Evolutionary conservation across 2,329 filamentous ascomycete species (phyloP).

Genomic region (Sporothrix globosa): DNA sequence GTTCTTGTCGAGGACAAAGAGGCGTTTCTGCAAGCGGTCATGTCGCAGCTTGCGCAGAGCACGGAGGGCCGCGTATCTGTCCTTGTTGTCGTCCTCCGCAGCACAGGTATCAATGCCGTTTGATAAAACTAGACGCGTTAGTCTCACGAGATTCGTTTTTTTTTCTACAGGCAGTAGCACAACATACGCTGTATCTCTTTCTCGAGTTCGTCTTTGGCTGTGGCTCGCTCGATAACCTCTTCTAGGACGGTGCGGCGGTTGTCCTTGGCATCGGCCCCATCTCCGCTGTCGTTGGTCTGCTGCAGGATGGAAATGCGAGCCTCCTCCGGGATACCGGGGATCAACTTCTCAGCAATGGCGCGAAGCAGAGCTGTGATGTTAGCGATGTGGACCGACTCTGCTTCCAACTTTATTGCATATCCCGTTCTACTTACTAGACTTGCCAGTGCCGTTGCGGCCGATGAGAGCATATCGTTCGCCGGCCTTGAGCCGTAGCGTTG

Average conservation of each 20-base stretch:
- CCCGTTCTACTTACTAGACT: constrained; percentile 63
- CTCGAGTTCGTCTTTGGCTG: constrained; percentile 59
- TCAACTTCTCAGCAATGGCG: constrained; percentile 75
- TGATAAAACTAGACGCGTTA: constrained; percentile 19
- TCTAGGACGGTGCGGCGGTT: constrained; percentile 59
- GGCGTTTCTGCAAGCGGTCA: constrained; percentile 61
- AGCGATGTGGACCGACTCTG: not conserved
- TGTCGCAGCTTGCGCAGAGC: constrained; percentile 66
- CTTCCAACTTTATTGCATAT: not conserved
- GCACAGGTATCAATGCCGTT: constrained; percentile 26
- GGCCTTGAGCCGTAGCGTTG: constrained; percentile 71
- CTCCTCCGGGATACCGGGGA: constrained; percentile 72
- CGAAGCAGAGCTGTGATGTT: constrained; percentile 64
- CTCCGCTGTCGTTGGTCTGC: constrained; percentile 59
- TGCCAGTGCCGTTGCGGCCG: constrained; percentile 80
- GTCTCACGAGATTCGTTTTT: not conserved
- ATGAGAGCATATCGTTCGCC: constrained; percentile 76
- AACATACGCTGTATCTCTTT: constrained; percentile 54
- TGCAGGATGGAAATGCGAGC: constrained; percentile 70
- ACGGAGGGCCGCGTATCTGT: constrained; percentile 58
- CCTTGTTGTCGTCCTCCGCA: constrained; percentile 18
- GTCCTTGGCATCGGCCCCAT: constrained; percentile 37
- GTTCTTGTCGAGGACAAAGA: constrained; percentile 73
- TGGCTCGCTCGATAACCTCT: constrained; percentile 67
- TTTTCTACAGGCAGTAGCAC: not conserved